These are phyloP conservation scores for Musa balbisiana DNA, from an alignment of 202 grass and related monocot genomes.

Conservation along the genomic window DNA sequence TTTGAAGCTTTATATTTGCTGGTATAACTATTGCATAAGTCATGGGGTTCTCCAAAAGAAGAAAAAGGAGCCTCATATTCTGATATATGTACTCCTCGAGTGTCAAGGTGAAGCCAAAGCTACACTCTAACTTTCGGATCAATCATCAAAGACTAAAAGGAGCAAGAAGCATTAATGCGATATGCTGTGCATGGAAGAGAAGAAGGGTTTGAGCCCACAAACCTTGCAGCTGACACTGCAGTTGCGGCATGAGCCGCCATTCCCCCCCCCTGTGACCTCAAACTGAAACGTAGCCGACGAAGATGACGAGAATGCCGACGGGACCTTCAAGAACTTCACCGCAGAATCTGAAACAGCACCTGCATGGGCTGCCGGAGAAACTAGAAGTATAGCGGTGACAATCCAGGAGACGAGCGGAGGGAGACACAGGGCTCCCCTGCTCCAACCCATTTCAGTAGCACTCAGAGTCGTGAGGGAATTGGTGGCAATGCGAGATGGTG, in stretches of 20 bases:
- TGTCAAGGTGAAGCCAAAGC: no score
- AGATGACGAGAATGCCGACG: slow-evolving; percentile 33
- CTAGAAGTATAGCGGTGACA: neutral
- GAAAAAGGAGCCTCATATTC: no score
- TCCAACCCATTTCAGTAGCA: neutral
- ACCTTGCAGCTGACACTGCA: slow-evolving; percentile 58
- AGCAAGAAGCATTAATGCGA: neutral
- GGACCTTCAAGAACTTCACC: slow-evolving; percentile 29
- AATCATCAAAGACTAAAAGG: neutral
- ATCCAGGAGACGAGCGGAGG: slow-evolving; percentile 6
- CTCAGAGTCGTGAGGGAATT: neutral
- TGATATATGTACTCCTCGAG: no score
- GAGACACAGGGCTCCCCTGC: slow-evolving; percentile 12
- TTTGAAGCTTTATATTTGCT: no score
- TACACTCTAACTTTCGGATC: neutral
- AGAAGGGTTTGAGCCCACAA: neutral
- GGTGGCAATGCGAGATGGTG: neutral
- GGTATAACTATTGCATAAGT: no score
- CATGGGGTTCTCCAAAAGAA: no score
- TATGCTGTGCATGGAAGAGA: neutral
- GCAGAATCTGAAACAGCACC: slow-evolving; percentile 18
- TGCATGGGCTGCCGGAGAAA: neutral
- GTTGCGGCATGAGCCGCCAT: slow-evolving; percentile 27
- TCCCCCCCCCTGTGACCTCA: slow-evolving; percentile 21
- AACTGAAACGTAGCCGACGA: slow-evolving; percentile 42